Conservation (phyloP, 352 stramenopile genomes). For the Globisporangium sylvaticum region DNA sequence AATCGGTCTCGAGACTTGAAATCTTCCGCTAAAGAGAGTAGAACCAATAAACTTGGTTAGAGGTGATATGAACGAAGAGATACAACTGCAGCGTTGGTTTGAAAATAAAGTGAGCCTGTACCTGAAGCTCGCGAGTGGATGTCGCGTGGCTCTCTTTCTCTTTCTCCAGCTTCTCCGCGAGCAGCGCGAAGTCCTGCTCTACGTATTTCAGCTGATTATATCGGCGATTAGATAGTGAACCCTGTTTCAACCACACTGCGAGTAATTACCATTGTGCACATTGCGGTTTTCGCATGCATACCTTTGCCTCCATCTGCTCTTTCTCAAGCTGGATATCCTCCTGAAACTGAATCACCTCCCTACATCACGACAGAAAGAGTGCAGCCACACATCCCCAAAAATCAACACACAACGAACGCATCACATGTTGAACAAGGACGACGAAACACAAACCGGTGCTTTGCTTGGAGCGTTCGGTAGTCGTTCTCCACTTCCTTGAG, state of each 20-base stretch:
- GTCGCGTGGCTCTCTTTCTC: slow-evolving; percentile 49
- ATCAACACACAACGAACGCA: slow-evolving; percentile 3
- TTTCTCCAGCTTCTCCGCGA: slow-evolving; percentile 54
- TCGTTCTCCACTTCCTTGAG: slow-evolving; percentile 78
- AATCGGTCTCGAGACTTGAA: slow-evolving; percentile 35
- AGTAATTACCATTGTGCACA: too few species aligned
- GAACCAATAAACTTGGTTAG: neutral
- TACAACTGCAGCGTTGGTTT: neutral
- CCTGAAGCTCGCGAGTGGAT: slow-evolving; percentile 43
- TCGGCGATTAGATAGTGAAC: neutral
- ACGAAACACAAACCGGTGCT: slow-evolving; percentile 42
- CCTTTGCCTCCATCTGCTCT: slow-evolving; percentile 63
- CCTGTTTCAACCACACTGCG: neutral
- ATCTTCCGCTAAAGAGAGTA: slow-evolving; percentile 36
- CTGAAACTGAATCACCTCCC: slow-evolving; percentile 55
- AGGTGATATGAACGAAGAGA: neutral
- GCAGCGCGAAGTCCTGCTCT: slow-evolving; percentile 51
- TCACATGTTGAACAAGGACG: neutral
- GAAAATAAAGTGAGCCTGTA: slow-evolving; percentile 13
- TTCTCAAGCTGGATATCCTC: slow-evolving; percentile 68
- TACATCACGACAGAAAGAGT: slow-evolving; percentile 9
- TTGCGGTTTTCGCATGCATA: too few species aligned
- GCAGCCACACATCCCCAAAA: neutral
- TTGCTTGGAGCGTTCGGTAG: slow-evolving; percentile 66
- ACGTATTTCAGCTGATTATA: slow-evolving; percentile 55